Evolutionary conservation across 2,329 filamentous ascomycete species (phyloP).

Genomic region (Pyrenophora tritici-repentis): DNA sequence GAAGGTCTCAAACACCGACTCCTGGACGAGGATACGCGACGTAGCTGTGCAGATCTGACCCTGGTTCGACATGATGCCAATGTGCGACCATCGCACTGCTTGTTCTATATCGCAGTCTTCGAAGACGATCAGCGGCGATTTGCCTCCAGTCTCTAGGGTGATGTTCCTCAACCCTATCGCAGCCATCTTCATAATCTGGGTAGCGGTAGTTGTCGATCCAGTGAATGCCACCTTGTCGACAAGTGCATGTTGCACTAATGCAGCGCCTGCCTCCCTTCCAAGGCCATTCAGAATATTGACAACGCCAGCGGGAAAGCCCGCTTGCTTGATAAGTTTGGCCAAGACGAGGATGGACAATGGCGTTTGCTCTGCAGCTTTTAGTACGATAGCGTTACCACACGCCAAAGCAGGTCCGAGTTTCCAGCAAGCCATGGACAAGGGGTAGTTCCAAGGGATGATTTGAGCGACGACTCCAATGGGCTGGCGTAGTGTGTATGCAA

Average conservation of each 20-base stretch:
- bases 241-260: slow-evolving; percentile 66
- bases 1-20: slow-evolving; percentile 64
- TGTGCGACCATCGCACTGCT: slow-evolving; percentile 67
- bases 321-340: slow-evolving; percentile 56
- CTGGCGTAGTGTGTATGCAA: slow-evolving; percentile 66
- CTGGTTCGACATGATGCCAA: slow-evolving; percentile 60
- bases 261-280: slow-evolving; percentile 62
- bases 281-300: slow-evolving; percentile 60
- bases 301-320: slow-evolving; percentile 60
- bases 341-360: slow-evolving; percentile 54
- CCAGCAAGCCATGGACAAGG: slow-evolving; percentile 46
- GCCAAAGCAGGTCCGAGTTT: slow-evolving; percentile 63
- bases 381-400: slow-evolving; percentile 59
- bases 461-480: slow-evolving; percentile 19
- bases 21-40: slow-evolving; percentile 59
- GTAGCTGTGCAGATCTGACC: slow-evolving; percentile 63
- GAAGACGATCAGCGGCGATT: slow-evolving; percentile 60
- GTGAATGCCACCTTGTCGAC: slow-evolving; percentile 80
- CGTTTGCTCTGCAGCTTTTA: slow-evolving; percentile 61
- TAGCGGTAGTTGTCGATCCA: slow-evolving; percentile 71
- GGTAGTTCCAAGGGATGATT: slow-evolving; percentile 52
- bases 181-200: slow-evolving; percentile 73
- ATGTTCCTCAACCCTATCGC: slow-evolving; percentile 63
- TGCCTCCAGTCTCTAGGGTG: slow-evolving; percentile 62
- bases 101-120: slow-evolving; percentile 61